Percentiles rank a stretch among this genome's conserved stretches.
These are phyloP conservation scores for Tephrocybe sp. DNA, from an alignment of 768 basidiomycete species.

Conservation along the genomic window DNA sequence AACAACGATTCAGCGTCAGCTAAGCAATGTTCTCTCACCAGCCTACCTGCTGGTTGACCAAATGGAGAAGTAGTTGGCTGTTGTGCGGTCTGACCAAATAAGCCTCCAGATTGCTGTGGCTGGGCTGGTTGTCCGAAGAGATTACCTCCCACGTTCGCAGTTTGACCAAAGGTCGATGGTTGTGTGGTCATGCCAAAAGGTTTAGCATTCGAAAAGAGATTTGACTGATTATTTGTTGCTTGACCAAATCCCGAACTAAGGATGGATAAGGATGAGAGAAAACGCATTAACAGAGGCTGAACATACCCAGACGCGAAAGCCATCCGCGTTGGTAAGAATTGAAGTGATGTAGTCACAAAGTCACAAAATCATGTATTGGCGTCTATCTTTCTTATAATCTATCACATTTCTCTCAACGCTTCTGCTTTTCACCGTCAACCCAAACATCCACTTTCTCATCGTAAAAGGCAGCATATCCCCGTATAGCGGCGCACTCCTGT, in stretches of 20 bases:
- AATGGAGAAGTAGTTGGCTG: slow-evolving; percentile 21
- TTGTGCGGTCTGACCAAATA: slow-evolving; percentile 26
- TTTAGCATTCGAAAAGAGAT: slow-evolving; percentile 30
- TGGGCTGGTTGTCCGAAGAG: slow-evolving; percentile 28
- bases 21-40: slow-evolving; percentile 14
- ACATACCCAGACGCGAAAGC: slow-evolving; percentile 11
- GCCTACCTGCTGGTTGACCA: slow-evolving; percentile 22
- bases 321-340: not conserved
- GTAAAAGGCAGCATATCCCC: slow-evolving; percentile 55
- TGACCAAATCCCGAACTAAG: not conserved
- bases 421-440: slow-evolving; percentile 55
- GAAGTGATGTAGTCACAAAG: not conserved
- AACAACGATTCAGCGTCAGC: not conserved
- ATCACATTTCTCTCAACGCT: slow-evolving; percentile 18
- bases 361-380: slow-evolving; percentile 7
- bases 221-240: slow-evolving; percentile 23
- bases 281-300: not conserved
- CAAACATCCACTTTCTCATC: slow-evolving; percentile 69
- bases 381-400: no score
- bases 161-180: slow-evolving; percentile 28
- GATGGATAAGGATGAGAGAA: not conserved
- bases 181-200: slow-evolving; percentile 28
- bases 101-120: slow-evolving; percentile 18
- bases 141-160: slow-evolving; percentile 21
- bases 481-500: slow-evolving; percentile 46